phyloP scores from a whole-genome alignment of 2,329 filamentous ascomycete species.

The Botryotinia calthae region DNA sequence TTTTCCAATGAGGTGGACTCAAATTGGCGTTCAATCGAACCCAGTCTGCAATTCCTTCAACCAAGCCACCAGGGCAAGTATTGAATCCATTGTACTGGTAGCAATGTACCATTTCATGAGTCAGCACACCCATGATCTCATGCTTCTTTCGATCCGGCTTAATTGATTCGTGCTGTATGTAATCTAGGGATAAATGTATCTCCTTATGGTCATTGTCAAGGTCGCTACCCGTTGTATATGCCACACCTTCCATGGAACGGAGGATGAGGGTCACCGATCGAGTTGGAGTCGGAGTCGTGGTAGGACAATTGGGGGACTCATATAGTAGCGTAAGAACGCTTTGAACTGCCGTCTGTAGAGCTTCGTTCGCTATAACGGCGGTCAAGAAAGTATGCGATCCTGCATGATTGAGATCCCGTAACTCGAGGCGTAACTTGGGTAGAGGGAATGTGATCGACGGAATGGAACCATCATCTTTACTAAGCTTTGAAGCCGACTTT shows the following conservation, averaged over 20 bases:
- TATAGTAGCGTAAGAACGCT: constrained; percentile 75
- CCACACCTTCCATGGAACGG: constrained; percentile 76
- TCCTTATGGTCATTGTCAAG: constrained; percentile 87
- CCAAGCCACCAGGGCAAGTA: constrained; percentile 68
- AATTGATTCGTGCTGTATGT: constrained; percentile 55
- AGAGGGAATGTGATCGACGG: constrained; percentile 40
- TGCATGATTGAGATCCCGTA: constrained; percentile 56
- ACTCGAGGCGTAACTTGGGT: constrained; percentile 58
- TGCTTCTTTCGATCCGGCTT: constrained; percentile 44
- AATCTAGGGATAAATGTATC: constrained; percentile 80
- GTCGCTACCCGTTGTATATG: constrained; percentile 79
- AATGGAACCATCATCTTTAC: constrained; percentile 3
- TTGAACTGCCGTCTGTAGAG: constrained; percentile 61
- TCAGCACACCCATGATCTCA: constrained; percentile 80
- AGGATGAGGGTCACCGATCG: constrained; percentile 84
- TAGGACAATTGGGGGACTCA: constrained; percentile 43
- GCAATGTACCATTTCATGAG: constrained; percentile 93
- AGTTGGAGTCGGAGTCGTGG: constrained; percentile 55
- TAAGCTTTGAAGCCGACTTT: constrained; percentile 4
- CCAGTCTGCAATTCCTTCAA: constrained; percentile 93
- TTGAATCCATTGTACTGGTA: constrained; percentile 73
- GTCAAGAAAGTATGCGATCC: constrained; percentile 67
- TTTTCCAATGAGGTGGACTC: constrained; percentile 80
- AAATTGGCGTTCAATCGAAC: constrained; percentile 74
- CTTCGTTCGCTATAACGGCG: constrained; percentile 59